phyloP scores from a whole-genome alignment of 352 stramenopile genomes.

The Plasmopara viticola region DNA sequence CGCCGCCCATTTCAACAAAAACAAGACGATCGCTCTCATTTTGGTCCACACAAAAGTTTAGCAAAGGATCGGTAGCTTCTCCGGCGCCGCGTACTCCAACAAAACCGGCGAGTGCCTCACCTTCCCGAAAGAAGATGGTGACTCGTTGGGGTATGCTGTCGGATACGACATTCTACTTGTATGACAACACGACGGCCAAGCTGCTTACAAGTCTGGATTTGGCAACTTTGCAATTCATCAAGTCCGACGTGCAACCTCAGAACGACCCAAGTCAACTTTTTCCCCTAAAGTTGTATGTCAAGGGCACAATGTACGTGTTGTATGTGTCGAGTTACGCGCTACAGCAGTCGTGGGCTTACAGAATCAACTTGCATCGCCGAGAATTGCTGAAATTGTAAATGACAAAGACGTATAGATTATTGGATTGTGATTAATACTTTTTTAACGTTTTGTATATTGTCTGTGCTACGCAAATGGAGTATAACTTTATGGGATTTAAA shows the following conservation, averaged over 20 bases:
- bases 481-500: too few species aligned
- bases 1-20: slow-evolving; percentile 33
- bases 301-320: slow-evolving; percentile 60
- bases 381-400: slow-evolving; percentile 36
- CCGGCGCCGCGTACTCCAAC: slow-evolving; percentile 30
- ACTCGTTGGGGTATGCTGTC: slow-evolving; percentile 75
- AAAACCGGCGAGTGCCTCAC: slow-evolving; percentile 39
- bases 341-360: slow-evolving; percentile 77
- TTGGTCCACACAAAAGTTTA: slow-evolving; percentile 52
- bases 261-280: slow-evolving; percentile 32
- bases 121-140: slow-evolving; percentile 47
- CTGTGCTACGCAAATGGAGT: too few species aligned
- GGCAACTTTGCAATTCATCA: slow-evolving; percentile 73
- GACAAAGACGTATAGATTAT: too few species aligned
- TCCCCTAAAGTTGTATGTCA: slow-evolving; percentile 66
- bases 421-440: too few species aligned
- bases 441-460: too few species aligned
- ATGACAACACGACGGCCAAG: slow-evolving; percentile 70
- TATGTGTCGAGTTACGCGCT: slow-evolving; percentile 72
- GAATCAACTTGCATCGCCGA: slow-evolving; percentile 66
- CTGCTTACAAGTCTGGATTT: slow-evolving; percentile 63
- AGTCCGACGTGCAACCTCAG: slow-evolving; percentile 39
- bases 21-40: slow-evolving; percentile 49
- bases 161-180: slow-evolving; percentile 73
- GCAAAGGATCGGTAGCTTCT: slow-evolving; percentile 30